Evolutionary conservation across 2,329 filamentous ascomycete genomes (phyloP).

Genomic region (Arthrocladium fulminans): DNA sequence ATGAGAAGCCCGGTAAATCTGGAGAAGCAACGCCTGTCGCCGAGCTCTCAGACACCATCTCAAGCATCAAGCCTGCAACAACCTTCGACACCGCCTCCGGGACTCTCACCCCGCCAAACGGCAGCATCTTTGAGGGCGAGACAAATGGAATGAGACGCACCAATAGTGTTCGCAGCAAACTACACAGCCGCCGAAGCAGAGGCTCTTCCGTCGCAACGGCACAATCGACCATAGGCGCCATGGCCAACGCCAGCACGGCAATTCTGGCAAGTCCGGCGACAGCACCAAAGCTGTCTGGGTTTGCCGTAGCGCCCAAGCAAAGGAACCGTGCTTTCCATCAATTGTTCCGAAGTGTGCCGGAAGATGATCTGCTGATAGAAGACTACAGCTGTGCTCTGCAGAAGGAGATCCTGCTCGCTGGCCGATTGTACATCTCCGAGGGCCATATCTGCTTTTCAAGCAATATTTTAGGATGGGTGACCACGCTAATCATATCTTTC

Average conservation of each 20-base stretch:
- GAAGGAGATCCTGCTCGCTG: slow-evolving; percentile 88
- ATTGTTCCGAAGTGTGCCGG: slow-evolving; percentile 90
- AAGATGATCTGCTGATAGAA: slow-evolving; percentile 96
- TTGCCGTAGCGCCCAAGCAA: slow-evolving; percentile 92
- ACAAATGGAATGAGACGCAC: slow-evolving; percentile 49
- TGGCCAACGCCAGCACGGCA: slow-evolving; percentile 60
- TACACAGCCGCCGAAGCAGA: slow-evolving; percentile 61
- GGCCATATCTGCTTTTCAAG: slow-evolving; percentile 97
- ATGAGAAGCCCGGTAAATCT: slow-evolving; percentile 36
- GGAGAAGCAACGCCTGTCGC: slow-evolving; percentile 33
- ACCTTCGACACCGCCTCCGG: slow-evolving; percentile 32
- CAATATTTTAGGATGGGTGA: slow-evolving; percentile 97
- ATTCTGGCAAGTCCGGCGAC: slow-evolving; percentile 58
- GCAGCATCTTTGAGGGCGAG: slow-evolving; percentile 58
- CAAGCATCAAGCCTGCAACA: slow-evolving; percentile 21
- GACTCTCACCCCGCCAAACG: slow-evolving; percentile 53
- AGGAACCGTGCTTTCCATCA: slow-evolving; percentile 91
- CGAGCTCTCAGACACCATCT: slow-evolving; percentile 30
- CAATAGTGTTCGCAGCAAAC: slow-evolving; percentile 58
- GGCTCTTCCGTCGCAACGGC: slow-evolving; percentile 69
- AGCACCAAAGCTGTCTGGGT: slow-evolving; percentile 74
- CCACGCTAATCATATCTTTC: slow-evolving; percentile 94
- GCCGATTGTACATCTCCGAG: slow-evolving; percentile 90
- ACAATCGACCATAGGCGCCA: slow-evolving; percentile 58
- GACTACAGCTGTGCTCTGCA: slow-evolving; percentile 97